phyloP scores from a whole-genome alignment of 495 filamentous ascomycete species.

The Aspergillus egyptiacus region DNA sequence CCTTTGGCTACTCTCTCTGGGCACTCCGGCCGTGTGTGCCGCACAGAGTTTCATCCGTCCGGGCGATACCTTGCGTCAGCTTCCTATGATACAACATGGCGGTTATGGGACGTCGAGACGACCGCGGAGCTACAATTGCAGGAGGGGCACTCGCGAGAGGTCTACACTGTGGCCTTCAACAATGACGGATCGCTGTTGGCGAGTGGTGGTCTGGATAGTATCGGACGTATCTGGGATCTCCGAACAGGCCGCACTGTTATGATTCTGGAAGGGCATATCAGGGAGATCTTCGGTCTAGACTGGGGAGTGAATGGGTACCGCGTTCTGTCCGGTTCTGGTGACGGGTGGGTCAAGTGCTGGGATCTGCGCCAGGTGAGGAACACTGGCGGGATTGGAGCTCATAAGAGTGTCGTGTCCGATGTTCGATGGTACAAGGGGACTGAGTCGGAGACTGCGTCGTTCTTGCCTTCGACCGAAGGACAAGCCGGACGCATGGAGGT shows the following conservation, averaged over 20 bases:
- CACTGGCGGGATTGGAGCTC: conserved; percentile 79
- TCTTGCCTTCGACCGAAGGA: conserved; percentile 48
- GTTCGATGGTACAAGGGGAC: conserved; percentile 87
- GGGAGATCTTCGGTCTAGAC: conserved; percentile 85
- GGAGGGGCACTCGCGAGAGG: conserved; percentile 90
- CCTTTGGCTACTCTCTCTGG: conserved; percentile 79
- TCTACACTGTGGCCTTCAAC: conserved; percentile 84
- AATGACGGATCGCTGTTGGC: conserved; percentile 85
- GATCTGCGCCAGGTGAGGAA: conserved; percentile 84
- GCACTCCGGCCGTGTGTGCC: conserved; percentile 79
- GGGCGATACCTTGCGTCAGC: conserved; percentile 87
- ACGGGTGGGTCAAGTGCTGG: conserved; percentile 98
- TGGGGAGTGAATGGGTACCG: conserved; percentile 90
- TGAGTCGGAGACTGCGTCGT: conserved; percentile 56
- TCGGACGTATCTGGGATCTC: conserved; percentile 95
- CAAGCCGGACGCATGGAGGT: conserved; percentile 56
- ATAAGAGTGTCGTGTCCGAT: conserved; percentile 87
- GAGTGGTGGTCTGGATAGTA: conserved; percentile 86
- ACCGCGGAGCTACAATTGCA: conserved; percentile 79
- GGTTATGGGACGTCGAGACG: conserved; percentile 88
- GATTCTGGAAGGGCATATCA: conserved; percentile 90
- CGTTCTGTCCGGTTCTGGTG: conserved; percentile 80
- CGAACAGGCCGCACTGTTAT: conserved; percentile 90
- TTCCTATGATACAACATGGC: conserved; percentile 94
- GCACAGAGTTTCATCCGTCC: conserved; percentile 91